phyloP scores from a whole-genome alignment of 345 rosid species.

The Abelmoschus esculentus region DNA sequence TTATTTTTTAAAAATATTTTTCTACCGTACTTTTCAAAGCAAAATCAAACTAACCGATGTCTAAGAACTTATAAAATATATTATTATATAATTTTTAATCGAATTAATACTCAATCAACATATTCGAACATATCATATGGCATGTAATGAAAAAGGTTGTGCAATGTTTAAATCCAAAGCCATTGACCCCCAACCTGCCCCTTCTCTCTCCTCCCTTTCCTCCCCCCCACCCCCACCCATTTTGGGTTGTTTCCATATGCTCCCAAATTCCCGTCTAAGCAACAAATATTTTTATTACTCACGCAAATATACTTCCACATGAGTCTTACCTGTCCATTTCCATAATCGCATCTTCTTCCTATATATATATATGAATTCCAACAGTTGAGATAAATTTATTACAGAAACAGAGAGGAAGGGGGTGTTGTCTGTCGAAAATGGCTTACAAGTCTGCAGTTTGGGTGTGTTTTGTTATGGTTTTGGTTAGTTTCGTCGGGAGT shows the following conservation, averaged over 20 bases:
- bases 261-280: conserved; percentile 10
- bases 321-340: conserved; percentile 20
- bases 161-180: conserved; percentile 18
- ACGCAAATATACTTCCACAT: background rate
- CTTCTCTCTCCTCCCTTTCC: background rate
- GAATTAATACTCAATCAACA: too few relatives aligned
- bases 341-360: background rate
- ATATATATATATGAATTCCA: background rate
- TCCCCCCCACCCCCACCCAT: background rate
- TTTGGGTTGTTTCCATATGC: background rate
- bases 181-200: conserved; percentile 12
- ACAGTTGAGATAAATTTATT: too few relatives aligned
- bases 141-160: too few relatives aligned
- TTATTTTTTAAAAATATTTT: too few relatives aligned
- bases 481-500: background rate
- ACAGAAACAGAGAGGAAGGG: background rate
- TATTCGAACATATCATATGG: too few relatives aligned
- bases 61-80: too few relatives aligned
- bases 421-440: background rate
- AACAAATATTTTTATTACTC: conserved; percentile 3
- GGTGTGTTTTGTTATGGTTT: background rate
- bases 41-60: too few relatives aligned
- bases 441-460: background rate
- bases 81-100: too few relatives aligned
- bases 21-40: too few relatives aligned